Conservation (phyloP, 768 basidiomycete genomes). For the Cystofilobasidium ferigula region DNA sequence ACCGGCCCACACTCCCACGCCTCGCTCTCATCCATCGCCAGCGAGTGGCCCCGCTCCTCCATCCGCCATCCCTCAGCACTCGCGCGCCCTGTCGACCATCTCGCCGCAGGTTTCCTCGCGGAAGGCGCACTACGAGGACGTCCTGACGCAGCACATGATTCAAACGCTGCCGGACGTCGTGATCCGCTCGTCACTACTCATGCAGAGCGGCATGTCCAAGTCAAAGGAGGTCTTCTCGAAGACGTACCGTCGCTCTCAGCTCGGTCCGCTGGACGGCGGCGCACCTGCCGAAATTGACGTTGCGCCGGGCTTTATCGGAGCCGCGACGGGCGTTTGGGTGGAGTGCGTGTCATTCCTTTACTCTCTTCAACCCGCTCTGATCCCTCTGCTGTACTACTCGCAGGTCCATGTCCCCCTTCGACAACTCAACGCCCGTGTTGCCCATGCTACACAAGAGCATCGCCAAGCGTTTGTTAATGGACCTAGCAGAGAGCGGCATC, state of each 20-base stretch:
- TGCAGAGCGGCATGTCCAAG: slow-evolving; percentile 13
- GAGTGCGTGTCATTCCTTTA: slow-evolving; percentile 2
- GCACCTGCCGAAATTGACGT: not conserved
- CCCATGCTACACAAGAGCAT: not conserved
- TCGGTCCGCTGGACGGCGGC: too few species aligned
- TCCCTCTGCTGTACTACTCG: not conserved
- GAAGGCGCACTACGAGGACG: slow-evolving; percentile 30
- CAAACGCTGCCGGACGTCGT: slow-evolving; percentile 31
- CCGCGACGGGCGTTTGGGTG: slow-evolving; percentile 1
- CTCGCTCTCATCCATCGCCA: not conserved
- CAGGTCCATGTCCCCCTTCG: slow-evolving; percentile 9
- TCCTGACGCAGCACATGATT: slow-evolving; percentile 32
- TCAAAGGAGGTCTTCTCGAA: slow-evolving; percentile 1
- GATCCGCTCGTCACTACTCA: slow-evolving; percentile 31
- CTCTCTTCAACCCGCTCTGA: not conserved
- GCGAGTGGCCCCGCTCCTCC: not conserved
- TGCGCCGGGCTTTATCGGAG: slow-evolving; percentile 12
- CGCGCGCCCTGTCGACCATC: not conserved
- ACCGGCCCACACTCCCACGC: too few species aligned
- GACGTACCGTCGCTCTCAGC: not conserved
- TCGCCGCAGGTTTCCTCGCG: slow-evolving; percentile 15
- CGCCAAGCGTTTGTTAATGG: not conserved
- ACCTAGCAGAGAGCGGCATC: not conserved
- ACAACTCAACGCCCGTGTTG: not conserved
- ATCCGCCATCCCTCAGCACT: not conserved